Percentiles rank a stretch among this genome's conserved stretches.
These are phyloP conservation scores for Apiospora marii DNA, from an alignment of 2,329 filamentous ascomycete genomes.

Conservation along the genomic window DNA sequence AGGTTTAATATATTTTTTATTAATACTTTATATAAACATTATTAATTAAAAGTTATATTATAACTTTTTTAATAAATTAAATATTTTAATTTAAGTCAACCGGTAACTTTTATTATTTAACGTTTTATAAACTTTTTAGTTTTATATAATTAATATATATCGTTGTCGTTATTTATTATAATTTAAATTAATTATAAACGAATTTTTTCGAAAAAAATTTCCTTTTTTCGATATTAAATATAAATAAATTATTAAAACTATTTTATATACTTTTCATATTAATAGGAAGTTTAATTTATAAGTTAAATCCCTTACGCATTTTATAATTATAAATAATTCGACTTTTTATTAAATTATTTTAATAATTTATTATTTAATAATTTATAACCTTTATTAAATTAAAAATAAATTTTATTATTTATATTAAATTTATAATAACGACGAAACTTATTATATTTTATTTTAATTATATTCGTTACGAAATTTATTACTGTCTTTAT, in stretches of 20 bases:
- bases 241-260: no score
- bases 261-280: no score
- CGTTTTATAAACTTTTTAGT: not conserved
- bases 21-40: not conserved
- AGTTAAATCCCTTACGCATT: not conserved
- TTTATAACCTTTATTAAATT: no score
- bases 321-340: not conserved
- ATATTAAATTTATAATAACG: not conserved
- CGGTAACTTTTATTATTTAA: not conserved
- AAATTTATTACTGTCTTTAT: not conserved
- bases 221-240: no score
- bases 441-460: not conserved
- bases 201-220: no score
- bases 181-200: not conserved
- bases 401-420: not conserved
- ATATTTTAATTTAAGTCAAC: not conserved
- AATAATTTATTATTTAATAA: not conserved
- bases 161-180: not conserved
- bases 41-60: not conserved
- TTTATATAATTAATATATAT: not conserved
- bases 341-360: not conserved
- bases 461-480: not conserved
- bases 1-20: not conserved
- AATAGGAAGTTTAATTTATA: no score
- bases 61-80: no score